Conservation (phyloP, 805 yeast genomes). For the Hanseniaspora clermontiae region DNA sequence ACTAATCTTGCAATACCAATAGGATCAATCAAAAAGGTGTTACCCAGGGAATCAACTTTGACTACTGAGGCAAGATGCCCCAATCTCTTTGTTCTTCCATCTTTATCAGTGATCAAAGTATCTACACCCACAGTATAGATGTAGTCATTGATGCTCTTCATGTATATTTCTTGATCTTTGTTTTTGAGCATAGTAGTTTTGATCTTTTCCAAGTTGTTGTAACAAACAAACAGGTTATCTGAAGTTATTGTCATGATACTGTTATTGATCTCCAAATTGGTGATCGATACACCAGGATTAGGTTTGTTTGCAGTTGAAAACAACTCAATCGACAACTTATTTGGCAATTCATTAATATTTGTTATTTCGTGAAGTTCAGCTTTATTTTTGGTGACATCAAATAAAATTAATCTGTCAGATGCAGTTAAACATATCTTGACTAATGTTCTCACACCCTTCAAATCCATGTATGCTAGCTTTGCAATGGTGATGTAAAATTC, state of each 20-base stretch:
- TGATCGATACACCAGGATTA: slow-evolving; percentile 47
- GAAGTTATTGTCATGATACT: slow-evolving; percentile 58
- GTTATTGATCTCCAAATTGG: slow-evolving; percentile 49
- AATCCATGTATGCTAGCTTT: slow-evolving; percentile 43
- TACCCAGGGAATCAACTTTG: slow-evolving; percentile 10
- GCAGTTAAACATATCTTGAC: slow-evolving; percentile 37
- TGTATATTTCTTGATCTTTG: slow-evolving; percentile 20
- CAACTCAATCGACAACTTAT: slow-evolving; percentile 29
- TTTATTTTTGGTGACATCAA: slow-evolving; percentile 50
- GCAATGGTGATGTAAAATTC: slow-evolving; percentile 55
- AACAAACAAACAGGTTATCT: slow-evolving; percentile 68
- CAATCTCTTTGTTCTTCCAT: slow-evolving; percentile 5
- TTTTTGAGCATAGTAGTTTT: slow-evolving; percentile 19
- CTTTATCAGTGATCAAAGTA: slow-evolving; percentile 10
- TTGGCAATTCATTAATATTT: slow-evolving; percentile 29
- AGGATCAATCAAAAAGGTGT: slow-evolving; percentile 11
- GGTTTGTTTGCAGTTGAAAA: slow-evolving; percentile 28
- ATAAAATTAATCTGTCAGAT: slow-evolving; percentile 68
- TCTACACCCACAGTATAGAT: slow-evolving; percentile 7
- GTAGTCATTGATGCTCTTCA: slow-evolving; percentile 20
- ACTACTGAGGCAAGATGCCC: slow-evolving; percentile 11
- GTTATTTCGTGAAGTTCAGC: slow-evolving; percentile 31
- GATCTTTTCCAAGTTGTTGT: slow-evolving; percentile 33
- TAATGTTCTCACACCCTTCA: slow-evolving; percentile 31
- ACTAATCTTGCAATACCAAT: slow-evolving; percentile 13